Percentiles rank a stretch among this genome's conserved stretches.
These are phyloP conservation scores for Zizania latifolia DNA, from an alignment of 176 grass and related monocot species.

Conservation along the genomic window DNA sequence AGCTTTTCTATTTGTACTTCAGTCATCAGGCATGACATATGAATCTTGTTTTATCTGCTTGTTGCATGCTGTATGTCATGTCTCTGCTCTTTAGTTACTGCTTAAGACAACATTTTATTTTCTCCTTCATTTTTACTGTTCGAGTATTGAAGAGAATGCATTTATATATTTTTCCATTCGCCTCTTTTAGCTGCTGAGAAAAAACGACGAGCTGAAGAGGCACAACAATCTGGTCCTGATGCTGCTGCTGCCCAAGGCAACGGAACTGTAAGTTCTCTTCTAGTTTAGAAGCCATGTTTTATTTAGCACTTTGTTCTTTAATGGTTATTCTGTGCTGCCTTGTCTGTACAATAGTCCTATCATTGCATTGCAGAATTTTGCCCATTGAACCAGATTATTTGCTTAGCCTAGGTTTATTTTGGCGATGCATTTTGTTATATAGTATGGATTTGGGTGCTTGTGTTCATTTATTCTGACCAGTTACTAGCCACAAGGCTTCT, in stretches of 20 bases:
- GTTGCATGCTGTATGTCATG: neutral
- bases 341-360: neutral
- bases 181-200: slow-evolving; percentile 56
- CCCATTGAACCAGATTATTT: neutral
- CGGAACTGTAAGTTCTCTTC: slow-evolving; percentile 68
- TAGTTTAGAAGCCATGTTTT: slow-evolving; percentile 9
- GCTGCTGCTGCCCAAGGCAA: slow-evolving; percentile 50
- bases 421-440: neutral
- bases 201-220: slow-evolving; percentile 67
- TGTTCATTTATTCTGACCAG: neutral
- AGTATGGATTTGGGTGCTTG: neutral
- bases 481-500: neutral
- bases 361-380: neutral
- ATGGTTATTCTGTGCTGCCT: neutral
- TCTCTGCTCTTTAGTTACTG: neutral
- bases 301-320: neutral
- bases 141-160: neutral
- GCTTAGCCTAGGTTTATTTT: neutral
- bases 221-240: slow-evolving; percentile 51
- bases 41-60: neutral
- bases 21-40: neutral
- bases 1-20: neutral
- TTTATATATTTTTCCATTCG: slow-evolving; percentile 20
- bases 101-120: slow-evolving; percentile 1
- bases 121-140: neutral